Evolutionary conservation across 495 filamentous ascomycete genomes (phyloP), one percentile per base, ranked within the genome.

Genomic region (Daldinia grandis): DNA sequence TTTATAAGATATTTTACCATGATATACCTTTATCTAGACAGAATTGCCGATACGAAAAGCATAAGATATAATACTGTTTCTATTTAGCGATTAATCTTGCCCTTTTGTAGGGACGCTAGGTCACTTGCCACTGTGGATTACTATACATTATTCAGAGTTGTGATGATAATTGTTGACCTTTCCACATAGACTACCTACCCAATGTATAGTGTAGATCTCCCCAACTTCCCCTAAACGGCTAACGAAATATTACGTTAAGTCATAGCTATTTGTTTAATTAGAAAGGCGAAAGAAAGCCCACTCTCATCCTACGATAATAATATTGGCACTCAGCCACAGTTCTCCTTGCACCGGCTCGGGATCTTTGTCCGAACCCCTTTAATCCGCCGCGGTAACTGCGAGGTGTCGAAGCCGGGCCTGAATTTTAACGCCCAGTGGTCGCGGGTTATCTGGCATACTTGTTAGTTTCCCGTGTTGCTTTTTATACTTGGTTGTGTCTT

Each of bases 341-440:
- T 61, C 24, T 42, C 24, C 49, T 17, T 30, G 27, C 69, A 72
- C 19, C 38, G 59, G 8, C 37, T 53, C 12, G 69, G 64, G 15
- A 68, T 47, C n/a, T 30, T 55, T 12, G 64, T 68, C 21, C 69
- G 59, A 51, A 64, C 57, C 37, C 69, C 69, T 8, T 35, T 33
- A 25, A 72, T 37, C 21, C 61, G 55, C n/a, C 47, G 55, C 19
- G 69, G 69, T 14, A 72, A 50, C 12, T 65, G 59, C 8, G 60
- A 40, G 6, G 58, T 21, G 33, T 74, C 71, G 64, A 71, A 17
- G 7, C 31, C 64, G 3, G 60, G 12, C 12, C 64, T 27, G 31
- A 76, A 69, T 25, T 58, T 62, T 0, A 76, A 62, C 12, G 71
- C 67, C 63, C 54, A 53, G 67, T 76, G 74, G 14, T 69, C 40